Percentiles rank a stretch among this genome's conserved stretches.
phyloP scores from a whole-genome alignment of 2,329 filamentous ascomycete genomes.

The Botrytis hyacinthi region DNA sequence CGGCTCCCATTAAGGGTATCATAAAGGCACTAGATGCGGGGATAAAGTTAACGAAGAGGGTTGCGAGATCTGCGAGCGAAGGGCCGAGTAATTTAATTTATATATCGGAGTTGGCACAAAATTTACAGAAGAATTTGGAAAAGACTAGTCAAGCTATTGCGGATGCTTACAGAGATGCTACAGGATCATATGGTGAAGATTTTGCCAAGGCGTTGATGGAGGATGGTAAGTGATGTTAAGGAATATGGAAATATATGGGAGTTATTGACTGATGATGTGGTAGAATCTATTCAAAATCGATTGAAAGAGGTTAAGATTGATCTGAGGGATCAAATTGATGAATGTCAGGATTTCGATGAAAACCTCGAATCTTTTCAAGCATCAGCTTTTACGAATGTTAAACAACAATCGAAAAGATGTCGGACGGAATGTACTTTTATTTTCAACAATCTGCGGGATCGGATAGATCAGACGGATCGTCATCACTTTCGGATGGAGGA shows the following conservation, averaged over 20 bases:
- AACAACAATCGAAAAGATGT: constrained; percentile 32
- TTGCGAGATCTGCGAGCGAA: constrained; percentile 29
- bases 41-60: constrained; percentile 33
- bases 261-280: constrained; percentile 18
- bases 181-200: constrained; percentile 29
- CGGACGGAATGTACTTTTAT: constrained; percentile 31
- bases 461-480: constrained; percentile 21
- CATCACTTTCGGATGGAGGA: constrained; percentile 21
- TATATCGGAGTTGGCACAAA: constrained; percentile 32
- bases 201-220: constrained; percentile 32
- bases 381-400: constrained; percentile 28
- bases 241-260: not conserved
- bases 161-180: constrained; percentile 32
- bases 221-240: constrained; percentile 30
- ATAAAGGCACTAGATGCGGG: constrained; percentile 35
- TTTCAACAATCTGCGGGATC: constrained; percentile 30
- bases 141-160: constrained; percentile 28
- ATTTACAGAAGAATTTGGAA: constrained; percentile 31
- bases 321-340: constrained; percentile 34
- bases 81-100: constrained; percentile 29
- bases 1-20: constrained; percentile 34
- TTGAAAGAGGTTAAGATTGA: constrained; percentile 35
- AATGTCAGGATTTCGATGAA: constrained; percentile 35
- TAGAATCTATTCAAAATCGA: constrained; percentile 30
- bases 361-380: constrained; percentile 32